These are phyloP conservation scores for Puccinia polysora DNA, from an alignment of 1,284 basidiomycete genomes.

Conservation along the genomic window DNA sequence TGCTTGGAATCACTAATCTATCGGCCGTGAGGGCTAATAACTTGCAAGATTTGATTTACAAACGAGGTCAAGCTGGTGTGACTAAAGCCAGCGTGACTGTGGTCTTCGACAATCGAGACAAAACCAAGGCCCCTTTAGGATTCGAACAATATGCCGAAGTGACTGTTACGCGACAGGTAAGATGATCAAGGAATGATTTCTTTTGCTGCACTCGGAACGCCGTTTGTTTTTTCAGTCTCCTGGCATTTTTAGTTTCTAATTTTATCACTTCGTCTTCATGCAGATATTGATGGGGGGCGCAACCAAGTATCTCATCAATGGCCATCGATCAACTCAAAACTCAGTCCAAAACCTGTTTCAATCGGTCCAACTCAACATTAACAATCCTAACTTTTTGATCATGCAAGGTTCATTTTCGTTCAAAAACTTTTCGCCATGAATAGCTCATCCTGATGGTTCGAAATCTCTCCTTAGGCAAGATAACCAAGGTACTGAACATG, in stretches of 20 bases:
- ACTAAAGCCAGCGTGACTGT: slow-evolving; percentile 97
- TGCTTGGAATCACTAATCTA: slow-evolving; percentile 93
- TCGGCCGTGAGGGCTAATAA: slow-evolving; percentile 87
- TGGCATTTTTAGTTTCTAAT: background rate
- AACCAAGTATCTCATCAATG: slow-evolving; percentile 95
- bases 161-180: slow-evolving; percentile 90
- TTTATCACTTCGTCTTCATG: background rate
- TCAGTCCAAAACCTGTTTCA: slow-evolving; percentile 90
- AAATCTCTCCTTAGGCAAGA: slow-evolving; percentile 55
- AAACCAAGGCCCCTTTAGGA: slow-evolving; percentile 76
- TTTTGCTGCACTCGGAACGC: slow-evolving; percentile 74
- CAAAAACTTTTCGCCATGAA: background rate
- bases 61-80: slow-evolving; percentile 92
- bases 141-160: slow-evolving; percentile 80
- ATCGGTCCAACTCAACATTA: slow-evolving; percentile 97
- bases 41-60: slow-evolving; percentile 95
- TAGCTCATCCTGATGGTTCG: background rate
- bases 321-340: slow-evolving; percentile 87
- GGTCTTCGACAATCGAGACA: slow-evolving; percentile 98
- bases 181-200: slow-evolving; percentile 48
- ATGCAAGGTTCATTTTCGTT: slow-evolving; percentile 76
- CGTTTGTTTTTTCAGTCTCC: background rate
- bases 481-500: slow-evolving; percentile 86
- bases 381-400: slow-evolving; percentile 98
- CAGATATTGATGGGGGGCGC: slow-evolving; percentile 88